phyloP scores from a whole-genome alignment of 306 rosid genomes.

The Cucumis hystrix region DNA sequence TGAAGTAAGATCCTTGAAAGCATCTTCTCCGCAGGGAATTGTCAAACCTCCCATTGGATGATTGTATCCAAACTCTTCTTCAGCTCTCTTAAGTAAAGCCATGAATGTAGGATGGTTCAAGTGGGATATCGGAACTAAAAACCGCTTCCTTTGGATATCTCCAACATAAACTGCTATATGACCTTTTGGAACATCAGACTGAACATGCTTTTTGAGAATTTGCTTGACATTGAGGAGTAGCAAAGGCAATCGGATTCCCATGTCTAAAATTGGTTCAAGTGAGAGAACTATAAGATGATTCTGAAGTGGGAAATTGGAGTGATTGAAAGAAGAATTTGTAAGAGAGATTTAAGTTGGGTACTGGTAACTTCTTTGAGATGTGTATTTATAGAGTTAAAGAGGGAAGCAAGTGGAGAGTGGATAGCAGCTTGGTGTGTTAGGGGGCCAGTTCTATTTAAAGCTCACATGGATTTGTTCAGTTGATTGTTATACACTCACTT shows the following conservation, averaged over 20 bases:
- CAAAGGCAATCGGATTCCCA: neutral
- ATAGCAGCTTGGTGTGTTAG: neutral
- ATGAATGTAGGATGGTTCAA: conserved; percentile 10
- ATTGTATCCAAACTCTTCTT: conserved; percentile 32
- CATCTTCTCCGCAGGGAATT: conserved; percentile 37
- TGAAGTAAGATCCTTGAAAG: conserved; percentile 19
- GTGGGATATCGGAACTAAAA: conserved; percentile 12
- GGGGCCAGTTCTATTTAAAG: neutral
- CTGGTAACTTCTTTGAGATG: neutral
- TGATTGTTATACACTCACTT: neutral
- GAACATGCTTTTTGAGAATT: neutral
- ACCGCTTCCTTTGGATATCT: neutral
- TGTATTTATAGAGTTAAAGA: neutral
- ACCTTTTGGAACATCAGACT: neutral
- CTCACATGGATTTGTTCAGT: neutral
- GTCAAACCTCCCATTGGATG: conserved; percentile 42
- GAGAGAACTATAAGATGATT: too few relatives aligned
- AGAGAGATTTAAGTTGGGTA: neutral
- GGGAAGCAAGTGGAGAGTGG: neutral
- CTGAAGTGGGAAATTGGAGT: too few relatives aligned
- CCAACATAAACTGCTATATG: conserved; percentile 1
- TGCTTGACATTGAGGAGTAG: neutral
- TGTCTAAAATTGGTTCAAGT: neutral
- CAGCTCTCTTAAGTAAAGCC: neutral
- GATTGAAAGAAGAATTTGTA: too few relatives aligned